Evolutionary conservation across 331 rosid species (phyloP).

Genomic region (Cydonia oblonga): DNA sequence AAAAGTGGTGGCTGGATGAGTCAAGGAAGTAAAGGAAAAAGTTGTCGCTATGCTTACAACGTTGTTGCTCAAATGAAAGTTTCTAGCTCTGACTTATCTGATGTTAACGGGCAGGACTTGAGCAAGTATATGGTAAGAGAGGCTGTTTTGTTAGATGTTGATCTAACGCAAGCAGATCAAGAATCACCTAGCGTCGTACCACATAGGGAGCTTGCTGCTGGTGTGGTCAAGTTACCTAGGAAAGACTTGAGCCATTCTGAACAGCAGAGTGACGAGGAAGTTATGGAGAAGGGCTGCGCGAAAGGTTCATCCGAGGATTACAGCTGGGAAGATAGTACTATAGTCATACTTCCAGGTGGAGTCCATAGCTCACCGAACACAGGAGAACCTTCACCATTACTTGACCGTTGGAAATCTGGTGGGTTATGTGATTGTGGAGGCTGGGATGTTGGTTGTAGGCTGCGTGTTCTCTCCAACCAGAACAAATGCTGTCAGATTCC

Average conservation of each 20-base stretch:
- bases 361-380: slow-evolving; percentile 57
- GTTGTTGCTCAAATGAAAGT: slow-evolving; percentile 71
- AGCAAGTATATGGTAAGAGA: slow-evolving; percentile 34
- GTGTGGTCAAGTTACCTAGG: slow-evolving; percentile 45
- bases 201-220: slow-evolving; percentile 71
- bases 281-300: slow-evolving; percentile 17
- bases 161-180: slow-evolving; percentile 33
- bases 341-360: slow-evolving; percentile 71
- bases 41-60: slow-evolving; percentile 47
- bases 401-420: slow-evolving; percentile 65
- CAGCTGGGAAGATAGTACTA: slow-evolving; percentile 27
- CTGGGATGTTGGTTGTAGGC: slow-evolving; percentile 92
- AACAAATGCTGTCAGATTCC: slow-evolving; percentile 14
- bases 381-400: slow-evolving; percentile 73
- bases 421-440: slow-evolving; percentile 95
- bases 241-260: slow-evolving; percentile 26
- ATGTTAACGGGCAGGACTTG: slow-evolving; percentile 17
- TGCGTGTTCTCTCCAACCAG: slow-evolving; percentile 55
- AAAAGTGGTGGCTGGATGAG: slow-evolving; percentile 61
- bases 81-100: slow-evolving; percentile 33
- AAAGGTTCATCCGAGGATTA: slow-evolving; percentile 34
- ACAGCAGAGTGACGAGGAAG: slow-evolving; percentile 1
- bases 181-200: slow-evolving; percentile 26
- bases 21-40: slow-evolving; percentile 51
- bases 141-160: slow-evolving; percentile 49